Evolutionary conservation across 1,284 basidiomycete genomes (phyloP), one percentile per base, ranked within the genome.

Genomic region (Austroboletus niveus): DNA sequence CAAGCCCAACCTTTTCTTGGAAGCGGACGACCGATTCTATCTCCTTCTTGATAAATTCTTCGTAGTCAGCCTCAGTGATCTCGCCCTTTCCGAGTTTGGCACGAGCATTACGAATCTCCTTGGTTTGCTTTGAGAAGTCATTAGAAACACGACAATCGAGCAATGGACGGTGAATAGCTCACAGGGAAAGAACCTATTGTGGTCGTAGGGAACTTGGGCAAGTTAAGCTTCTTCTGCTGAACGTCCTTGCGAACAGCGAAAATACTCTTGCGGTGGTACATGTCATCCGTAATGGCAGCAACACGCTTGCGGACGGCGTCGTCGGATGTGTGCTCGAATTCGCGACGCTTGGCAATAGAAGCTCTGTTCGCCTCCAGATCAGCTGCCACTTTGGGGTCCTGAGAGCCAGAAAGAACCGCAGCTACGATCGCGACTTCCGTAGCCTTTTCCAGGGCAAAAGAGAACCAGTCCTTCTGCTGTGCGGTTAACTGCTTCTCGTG

Each of bases 31-130:
- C 95, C 58, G 75, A 74, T 78, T 97, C 84, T 67, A 99, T 94
- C 79, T 99, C 97, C 78, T 95, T 90, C 82, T 96, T 91, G 78
- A 99, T 96, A 81, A 99, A 99, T 66, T 92, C 85, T 64, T 99
- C 94, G 78, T 99, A 99, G 75, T 98, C 79, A 57, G 82, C 85
- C 68, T 84, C 72, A 56, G 89, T 88, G 70, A 99, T 80, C 71
- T 98, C 94, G 63, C 87, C 85, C 82, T 99, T 99, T 75, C 82
- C 86, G 69, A 95, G 85, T 78, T 93, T 96, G 61, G 94, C 87
- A 79, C 95, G 95, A 64, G 94, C 94, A 64, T 81, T 80, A 75
- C 95, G 94, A 66, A 99, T 99, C 77, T 99, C 96, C 78, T 98
- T 97, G 72, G 97, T 99, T 89, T 99, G 94, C 84, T 89, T 61